Evolutionary conservation across 768 basidiomycete species (phyloP), one percentile per base, ranked within the genome.

Genomic region (Megacollybia marginata): DNA sequence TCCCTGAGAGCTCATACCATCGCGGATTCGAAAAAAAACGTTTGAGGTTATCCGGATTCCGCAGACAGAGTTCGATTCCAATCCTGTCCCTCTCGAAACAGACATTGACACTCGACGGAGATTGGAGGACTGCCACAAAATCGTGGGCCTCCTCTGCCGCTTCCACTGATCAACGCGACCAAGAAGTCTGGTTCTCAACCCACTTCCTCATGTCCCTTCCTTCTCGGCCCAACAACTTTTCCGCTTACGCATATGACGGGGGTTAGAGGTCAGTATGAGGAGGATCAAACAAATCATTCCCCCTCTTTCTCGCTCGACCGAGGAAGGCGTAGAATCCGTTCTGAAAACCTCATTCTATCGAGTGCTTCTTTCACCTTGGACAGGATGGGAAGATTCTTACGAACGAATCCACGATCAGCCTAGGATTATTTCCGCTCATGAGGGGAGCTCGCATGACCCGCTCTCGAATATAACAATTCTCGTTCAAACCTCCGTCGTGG

Each of bases 351-450:
- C 65, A 23, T 71, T 83, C 47, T 74, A 72, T 18, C 70, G 72
- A 50, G 68, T 84, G 38, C 62, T 76, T 4, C 65, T 85, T 12
- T 69, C 66, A 42, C 82, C 84, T 2, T 86, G 83, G 84, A 48
- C 65, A 19, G 61, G 60, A 15, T 70, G 70, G 54, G 65, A 67
- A 23, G 70, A 65, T 42, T 63, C 67, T 15, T 69, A 75, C 19
- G 46, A 59, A 1, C 20, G 48, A 1, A 6, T 28, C 38, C 36
- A 51, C n/a, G 45, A 16, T 33, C 47, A 47, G 36, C 47, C 47
- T 31, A 48, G 28, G 34, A 55, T 55, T 33, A 35, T 33, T 12
- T 20, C 46, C 35, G 55, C 60, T 3, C 28, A 20, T 13, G 15
- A 33, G n/a, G 8, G 38, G 12, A 58, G 57, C 49, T 60, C 66